Evolutionary conservation across 306 rosid genomes (phyloP).

Genomic region (Prunus mongolica): DNA sequence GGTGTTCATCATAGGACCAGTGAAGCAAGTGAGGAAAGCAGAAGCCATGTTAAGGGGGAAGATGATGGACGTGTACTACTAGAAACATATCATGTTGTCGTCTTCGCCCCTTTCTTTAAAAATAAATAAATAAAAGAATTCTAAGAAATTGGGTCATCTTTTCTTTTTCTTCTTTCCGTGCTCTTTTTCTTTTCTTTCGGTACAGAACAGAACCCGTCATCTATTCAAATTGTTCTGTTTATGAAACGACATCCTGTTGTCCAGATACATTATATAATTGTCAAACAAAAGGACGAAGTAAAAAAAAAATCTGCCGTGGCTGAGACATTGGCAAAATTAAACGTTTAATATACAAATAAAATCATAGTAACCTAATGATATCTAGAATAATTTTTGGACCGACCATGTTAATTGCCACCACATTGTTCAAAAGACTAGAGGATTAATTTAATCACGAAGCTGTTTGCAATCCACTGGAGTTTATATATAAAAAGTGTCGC

Average conservation of each 20-base stretch:
- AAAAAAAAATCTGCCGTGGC: too few relatives aligned
- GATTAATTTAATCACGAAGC: neutral
- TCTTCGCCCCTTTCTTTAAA: constrained; percentile 10
- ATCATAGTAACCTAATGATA: too few relatives aligned
- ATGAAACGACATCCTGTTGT: too few relatives aligned
- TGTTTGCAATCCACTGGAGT: neutral
- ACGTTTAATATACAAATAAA: too few relatives aligned
- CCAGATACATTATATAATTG: too few relatives aligned
- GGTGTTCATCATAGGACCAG: constrained; percentile 89
- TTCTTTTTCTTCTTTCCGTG: neutral
- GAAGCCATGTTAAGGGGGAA: constrained; percentile 95
- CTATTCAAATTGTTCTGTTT: too few relatives aligned
- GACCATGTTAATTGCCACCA: neutral
- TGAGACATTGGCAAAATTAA: too few relatives aligned
- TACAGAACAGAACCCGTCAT: too few relatives aligned
- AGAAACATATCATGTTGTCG: constrained; percentile 15
- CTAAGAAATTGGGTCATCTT: constrained; percentile 10
- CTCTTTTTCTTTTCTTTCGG: too few relatives aligned
- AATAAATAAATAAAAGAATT: constrained; percentile 20
- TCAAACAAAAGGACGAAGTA: too few relatives aligned
- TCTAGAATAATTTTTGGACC: neutral
- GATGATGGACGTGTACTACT: constrained; percentile 50
- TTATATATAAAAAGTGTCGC: neutral
- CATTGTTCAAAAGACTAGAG: neutral
- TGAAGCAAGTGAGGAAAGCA: constrained; percentile 89